Evolutionary conservation across 1,284 basidiomycete genomes (phyloP).

Genomic region (Leccinum fuscescens): DNA sequence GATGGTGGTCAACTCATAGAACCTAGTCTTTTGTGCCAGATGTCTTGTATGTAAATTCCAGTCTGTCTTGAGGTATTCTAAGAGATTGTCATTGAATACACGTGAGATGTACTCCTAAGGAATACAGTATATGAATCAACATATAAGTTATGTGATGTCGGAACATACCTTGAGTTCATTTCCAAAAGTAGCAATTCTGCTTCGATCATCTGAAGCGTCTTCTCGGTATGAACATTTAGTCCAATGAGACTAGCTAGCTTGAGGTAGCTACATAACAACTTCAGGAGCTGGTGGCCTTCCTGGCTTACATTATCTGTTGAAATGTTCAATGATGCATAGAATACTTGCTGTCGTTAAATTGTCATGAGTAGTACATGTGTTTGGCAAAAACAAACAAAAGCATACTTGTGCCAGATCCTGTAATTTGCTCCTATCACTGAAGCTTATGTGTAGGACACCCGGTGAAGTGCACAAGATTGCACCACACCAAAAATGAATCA

Average conservation of each 20-base stretch:
- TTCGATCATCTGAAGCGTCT: background rate
- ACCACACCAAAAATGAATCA: background rate
- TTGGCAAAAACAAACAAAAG: background rate
- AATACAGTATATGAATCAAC: background rate
- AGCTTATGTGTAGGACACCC: background rate
- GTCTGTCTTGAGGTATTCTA: conserved; percentile 17
- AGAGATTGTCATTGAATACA: background rate
- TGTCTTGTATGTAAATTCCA: conserved; percentile 37
- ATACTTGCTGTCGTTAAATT: background rate
- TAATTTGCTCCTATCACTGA: conserved; percentile 8
- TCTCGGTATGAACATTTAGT: conserved; percentile 1
- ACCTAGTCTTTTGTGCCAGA: conserved; percentile 31
- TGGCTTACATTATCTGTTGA: background rate
- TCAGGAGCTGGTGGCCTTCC: background rate
- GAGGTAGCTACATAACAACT: background rate
- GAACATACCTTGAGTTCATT: background rate
- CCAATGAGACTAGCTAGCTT: background rate
- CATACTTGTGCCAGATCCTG: background rate
- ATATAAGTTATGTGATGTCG: background rate
- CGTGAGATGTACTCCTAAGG: background rate
- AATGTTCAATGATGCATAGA: background rate
- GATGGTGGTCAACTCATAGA: too few relatives aligned
- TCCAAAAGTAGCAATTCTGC: background rate
- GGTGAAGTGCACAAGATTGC: background rate
- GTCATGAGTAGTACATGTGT: background rate